Base-by-base conservation (phyloP, 805 yeast genomes). In the Barnettozyma vustinii region DNA sequence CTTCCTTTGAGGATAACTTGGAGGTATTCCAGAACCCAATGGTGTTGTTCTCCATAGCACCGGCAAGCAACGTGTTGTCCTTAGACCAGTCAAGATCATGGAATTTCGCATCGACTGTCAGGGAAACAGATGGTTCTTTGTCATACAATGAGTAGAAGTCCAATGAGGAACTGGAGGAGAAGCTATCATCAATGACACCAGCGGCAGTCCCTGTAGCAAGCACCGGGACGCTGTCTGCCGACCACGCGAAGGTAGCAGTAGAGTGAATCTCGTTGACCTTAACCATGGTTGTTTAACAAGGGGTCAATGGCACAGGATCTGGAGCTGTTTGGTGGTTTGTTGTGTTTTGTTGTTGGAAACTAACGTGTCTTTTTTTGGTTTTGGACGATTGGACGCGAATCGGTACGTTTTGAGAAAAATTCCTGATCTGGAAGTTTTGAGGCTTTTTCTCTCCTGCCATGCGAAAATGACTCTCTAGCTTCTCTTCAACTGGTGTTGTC, bases 241-340 rank as follows among this genome's bases (percentile, higher is more conserved):
- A 87, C 97, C 98, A 92, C 40, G 98, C 96, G 70, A 94, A 89
- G n/a, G 96, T 83, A 46, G 97, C 91, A 13, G 97, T 87, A 58
- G 89, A 77, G 53, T 80, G 74, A 61, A 88, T 81, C 68, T 91
- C 97, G 66, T 81, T 80, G 57, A 94, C 75, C 69, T 88, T 89
- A 59, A 89, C 92, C 91, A 84, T 58, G 15, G 36, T 7, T 30
- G 33, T n/a, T 30, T 30, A 30, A 13, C n/a, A 30, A 30, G 33
- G 33, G 33, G 33, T 36, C 39, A 36, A 36, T 36, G 39, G 39
- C 39, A 18, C 39, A 30, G 30, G 36, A n/a, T 37, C 41, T 41
- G 26, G 41, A 39, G 45, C 10, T 15, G 23, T 25, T 19, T 30
- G 23, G 37, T 27, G 46, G 23, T 42, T 33, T 39, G 35, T 25